Base-by-base conservation (phyloP, 2,329 filamentous ascomycete genomes). In the Xylariaceae sp. region DNA sequence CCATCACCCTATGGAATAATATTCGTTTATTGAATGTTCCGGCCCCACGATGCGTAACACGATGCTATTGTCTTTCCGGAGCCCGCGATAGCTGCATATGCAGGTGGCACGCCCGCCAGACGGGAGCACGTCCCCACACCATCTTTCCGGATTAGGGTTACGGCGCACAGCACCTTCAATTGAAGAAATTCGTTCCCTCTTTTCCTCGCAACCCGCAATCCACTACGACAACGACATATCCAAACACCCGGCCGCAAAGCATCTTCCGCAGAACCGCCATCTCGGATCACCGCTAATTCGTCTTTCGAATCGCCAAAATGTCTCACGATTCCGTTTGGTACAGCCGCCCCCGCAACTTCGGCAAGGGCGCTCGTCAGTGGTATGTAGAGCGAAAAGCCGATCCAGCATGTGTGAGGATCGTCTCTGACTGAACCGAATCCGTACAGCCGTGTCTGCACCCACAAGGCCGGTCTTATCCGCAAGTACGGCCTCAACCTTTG, bases 391-490 rank as follows among this genome's bases (percentile, higher is more conserved):
- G 41, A 43, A 29, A 7, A 2, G 36, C 4, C 12, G 13, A 9
- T 34, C 18, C 18, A 41, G 18, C 18, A n/a, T 21, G 21, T n/a
- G 36, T 30, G 36, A 30, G 15, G 36, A 10, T 37, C 34, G 15
- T 48, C 34, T 40, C 46, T 37, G 29, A 42, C 46, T 26, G 36
- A 16, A 26, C 13, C 18, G 6, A 26, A 15, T 22, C 26, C 40
- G 21, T 65, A 64, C 65, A 84, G 81, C 81, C 81, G 81, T 63
- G 79, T 84, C 72, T 84, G 81, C 89, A 90, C 91, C 74, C 92
- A 99, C 88, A 86, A 84, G 74, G 92, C 94, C 72, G 94, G 94
- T 95, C 86, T 99, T 69, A 96, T 99, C 86, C 92, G 94, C 83
- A 99, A 99, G 83, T 99, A 99, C 82, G 92, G 94, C 74, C 84